Evolutionary conservation across 257 asterid genomes (phyloP).

Genomic region (Thymus mandschuricus): DNA sequence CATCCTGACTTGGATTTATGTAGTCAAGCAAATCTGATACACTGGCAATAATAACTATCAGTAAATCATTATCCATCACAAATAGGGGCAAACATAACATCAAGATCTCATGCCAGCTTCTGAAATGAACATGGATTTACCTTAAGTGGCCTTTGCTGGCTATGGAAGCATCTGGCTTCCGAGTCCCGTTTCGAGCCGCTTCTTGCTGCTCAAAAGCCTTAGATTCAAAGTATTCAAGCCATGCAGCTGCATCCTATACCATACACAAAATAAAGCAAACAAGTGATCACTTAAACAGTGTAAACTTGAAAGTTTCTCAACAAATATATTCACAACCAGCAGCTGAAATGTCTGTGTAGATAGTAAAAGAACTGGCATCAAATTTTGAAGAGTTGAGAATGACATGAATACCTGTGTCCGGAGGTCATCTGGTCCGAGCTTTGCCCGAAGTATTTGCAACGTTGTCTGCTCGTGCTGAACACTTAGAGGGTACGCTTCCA

Average conservation of each 20-base stretch:
- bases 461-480: slow-evolving; percentile 97
- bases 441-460: slow-evolving; percentile 79
- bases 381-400: slow-evolving; percentile 18
- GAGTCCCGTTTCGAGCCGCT: slow-evolving; percentile 91
- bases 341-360: too few species aligned
- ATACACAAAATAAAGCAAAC: slow-evolving; percentile 20
- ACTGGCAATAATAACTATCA: slow-evolving; percentile 50
- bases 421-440: slow-evolving; percentile 93
- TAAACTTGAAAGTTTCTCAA: slow-evolving; percentile 16
- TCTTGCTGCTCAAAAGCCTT: slow-evolving; percentile 96
- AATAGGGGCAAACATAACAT: not conserved
- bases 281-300: slow-evolving; percentile 18
- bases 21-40: slow-evolving; percentile 94
- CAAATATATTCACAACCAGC: slow-evolving; percentile 13
- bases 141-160: slow-evolving; percentile 97
- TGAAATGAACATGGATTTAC: slow-evolving; percentile 37
- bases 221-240: slow-evolving; percentile 96
- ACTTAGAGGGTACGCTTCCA: slow-evolving; percentile 95
- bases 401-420: slow-evolving; percentile 75
- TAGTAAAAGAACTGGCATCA: slow-evolving; percentile 26
- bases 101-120: slow-evolving; percentile 14
- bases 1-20: slow-evolving; percentile 80
- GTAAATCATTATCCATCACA: slow-evolving; percentile 22
- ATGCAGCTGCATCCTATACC: slow-evolving; percentile 93
- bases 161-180: slow-evolving; percentile 89